Evolutionary conservation across 2,329 filamentous ascomycete genomes (phyloP).

Genomic region (Penicillium palitans): DNA sequence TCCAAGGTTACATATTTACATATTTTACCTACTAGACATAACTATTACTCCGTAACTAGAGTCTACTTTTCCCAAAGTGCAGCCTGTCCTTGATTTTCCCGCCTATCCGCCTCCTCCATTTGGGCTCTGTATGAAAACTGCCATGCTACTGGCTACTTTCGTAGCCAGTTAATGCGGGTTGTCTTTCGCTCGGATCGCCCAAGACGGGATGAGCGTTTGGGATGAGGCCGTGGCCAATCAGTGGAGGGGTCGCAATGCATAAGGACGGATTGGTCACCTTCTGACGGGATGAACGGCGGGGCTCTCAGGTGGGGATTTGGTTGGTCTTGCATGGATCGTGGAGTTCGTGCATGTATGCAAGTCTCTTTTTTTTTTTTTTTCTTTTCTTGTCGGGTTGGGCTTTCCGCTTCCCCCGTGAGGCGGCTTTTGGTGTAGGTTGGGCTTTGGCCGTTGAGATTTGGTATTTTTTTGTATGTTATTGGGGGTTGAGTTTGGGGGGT

Average conservation of each 20-base stretch:
- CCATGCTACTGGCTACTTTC: background rate
- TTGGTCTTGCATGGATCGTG: slow-evolving; percentile 9
- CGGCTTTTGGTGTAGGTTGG: background rate
- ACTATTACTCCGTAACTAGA: no score
- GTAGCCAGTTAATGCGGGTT: background rate
- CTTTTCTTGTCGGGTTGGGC: background rate
- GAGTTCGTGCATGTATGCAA: slow-evolving; percentile 8
- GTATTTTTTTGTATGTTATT: background rate
- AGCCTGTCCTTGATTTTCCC: background rate
- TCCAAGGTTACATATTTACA: no score
- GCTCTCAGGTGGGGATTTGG: slow-evolving; percentile 6
- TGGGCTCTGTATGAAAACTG: background rate
- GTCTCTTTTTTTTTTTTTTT: no score
- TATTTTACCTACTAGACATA: no score
- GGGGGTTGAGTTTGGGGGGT: background rate
- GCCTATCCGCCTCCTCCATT: background rate
- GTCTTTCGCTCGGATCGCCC: background rate
- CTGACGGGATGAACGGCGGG: slow-evolving; percentile 27
- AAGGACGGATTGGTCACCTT: slow-evolving; percentile 21
- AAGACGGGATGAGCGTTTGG: slow-evolving; percentile 9
- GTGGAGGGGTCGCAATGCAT: background rate
- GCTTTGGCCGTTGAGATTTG: slow-evolving; percentile 5
- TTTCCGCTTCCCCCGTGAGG: slow-evolving; percentile 1
- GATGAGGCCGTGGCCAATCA: slow-evolving; percentile 13
- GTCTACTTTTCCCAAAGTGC: no score